Evolutionary conservation across 345 rosid species (phyloP).

Genomic region (Citrus hindsii): DNA sequence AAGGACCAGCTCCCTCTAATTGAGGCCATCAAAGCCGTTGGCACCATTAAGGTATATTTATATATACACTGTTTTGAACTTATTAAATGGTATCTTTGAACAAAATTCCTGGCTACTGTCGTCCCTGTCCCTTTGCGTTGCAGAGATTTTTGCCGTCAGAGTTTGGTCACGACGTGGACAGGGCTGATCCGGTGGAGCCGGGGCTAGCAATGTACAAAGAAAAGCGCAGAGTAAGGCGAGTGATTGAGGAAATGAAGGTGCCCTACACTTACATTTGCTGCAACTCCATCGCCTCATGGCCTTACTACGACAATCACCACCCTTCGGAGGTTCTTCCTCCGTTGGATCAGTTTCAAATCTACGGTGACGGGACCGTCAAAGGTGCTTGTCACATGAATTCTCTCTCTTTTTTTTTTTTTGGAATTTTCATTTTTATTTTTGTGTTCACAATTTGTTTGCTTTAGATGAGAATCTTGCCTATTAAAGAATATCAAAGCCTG

Average conservation of each 20-base stretch:
- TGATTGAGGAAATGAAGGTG: constrained; percentile 33
- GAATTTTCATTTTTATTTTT: not conserved
- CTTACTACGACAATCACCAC: constrained; percentile 58
- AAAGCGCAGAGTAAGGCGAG: constrained; percentile 45
- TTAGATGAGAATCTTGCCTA: too few relatives aligned
- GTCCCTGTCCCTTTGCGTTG: not conserved
- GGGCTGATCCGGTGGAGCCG: constrained; percentile 67
- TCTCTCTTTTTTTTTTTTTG: too few relatives aligned
- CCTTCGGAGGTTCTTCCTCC: constrained; percentile 66
- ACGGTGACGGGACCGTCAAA: constrained; percentile 66
- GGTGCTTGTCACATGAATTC: constrained; percentile 20
- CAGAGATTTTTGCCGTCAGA: constrained; percentile 77
- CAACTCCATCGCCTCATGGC: constrained; percentile 82
- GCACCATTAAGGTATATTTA: constrained; percentile 48
- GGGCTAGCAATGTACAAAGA: constrained; percentile 48
- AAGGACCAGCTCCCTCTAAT: constrained; percentile 42
- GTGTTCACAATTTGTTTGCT: too few relatives aligned
- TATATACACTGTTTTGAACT: not conserved
- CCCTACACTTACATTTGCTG: constrained; percentile 70
- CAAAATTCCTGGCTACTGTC: not conserved
- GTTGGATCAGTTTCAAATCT: constrained; percentile 54
- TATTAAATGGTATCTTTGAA: not conserved
- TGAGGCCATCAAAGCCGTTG: constrained; percentile 52
- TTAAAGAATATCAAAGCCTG: too few relatives aligned
- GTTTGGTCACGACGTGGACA: constrained; percentile 67